These are phyloP conservation scores for Scedosporium minutisporum DNA, from an alignment of 2,329 filamentous ascomycete genomes.

Conservation along the genomic window DNA sequence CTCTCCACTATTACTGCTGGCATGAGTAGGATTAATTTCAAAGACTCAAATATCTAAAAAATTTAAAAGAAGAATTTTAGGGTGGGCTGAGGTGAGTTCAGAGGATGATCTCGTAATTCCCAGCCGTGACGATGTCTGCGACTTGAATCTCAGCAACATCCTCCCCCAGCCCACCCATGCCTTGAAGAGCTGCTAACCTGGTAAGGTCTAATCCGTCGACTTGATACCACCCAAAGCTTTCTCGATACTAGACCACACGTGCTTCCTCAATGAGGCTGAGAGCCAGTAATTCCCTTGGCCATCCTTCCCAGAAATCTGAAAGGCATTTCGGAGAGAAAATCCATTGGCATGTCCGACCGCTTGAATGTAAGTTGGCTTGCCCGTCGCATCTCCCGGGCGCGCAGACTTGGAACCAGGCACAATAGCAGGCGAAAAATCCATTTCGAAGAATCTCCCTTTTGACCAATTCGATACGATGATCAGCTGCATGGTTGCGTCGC, in stretches of 20 bases:
- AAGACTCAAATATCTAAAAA: too few species aligned
- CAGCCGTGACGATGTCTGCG: too few species aligned
- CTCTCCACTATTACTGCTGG: too few species aligned
- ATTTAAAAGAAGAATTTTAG: too few species aligned
- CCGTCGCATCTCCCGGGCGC: neutral
- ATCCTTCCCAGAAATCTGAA: conserved; percentile 18
- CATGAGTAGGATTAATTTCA: too few species aligned
- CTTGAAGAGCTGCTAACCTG: neutral
- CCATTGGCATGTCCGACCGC: conserved; percentile 6
- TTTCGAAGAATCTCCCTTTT: conserved; percentile 22
- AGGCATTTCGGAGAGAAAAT: conserved; percentile 8
- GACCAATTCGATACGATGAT: conserved; percentile 30
- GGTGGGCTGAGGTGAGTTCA: too few species aligned
- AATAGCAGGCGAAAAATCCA: conserved; percentile 26
- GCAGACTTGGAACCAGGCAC: conserved; percentile 6
- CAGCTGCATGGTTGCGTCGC: conserved; percentile 20
- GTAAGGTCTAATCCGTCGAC: neutral
- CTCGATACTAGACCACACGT: conserved; percentile 19
- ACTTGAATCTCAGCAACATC: too few species aligned
- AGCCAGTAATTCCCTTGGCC: conserved; percentile 19
- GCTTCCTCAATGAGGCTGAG: conserved; percentile 11
- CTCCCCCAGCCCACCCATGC: too few species aligned
- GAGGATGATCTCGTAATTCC: too few species aligned
- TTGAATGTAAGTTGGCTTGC: conserved; percentile 12
- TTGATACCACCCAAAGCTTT: conserved; percentile 8